Evolutionary conservation across 306 rosid species (phyloP), one percentile per base, ranked within the genome.

Genomic region (Cucurbita pepo): DNA sequence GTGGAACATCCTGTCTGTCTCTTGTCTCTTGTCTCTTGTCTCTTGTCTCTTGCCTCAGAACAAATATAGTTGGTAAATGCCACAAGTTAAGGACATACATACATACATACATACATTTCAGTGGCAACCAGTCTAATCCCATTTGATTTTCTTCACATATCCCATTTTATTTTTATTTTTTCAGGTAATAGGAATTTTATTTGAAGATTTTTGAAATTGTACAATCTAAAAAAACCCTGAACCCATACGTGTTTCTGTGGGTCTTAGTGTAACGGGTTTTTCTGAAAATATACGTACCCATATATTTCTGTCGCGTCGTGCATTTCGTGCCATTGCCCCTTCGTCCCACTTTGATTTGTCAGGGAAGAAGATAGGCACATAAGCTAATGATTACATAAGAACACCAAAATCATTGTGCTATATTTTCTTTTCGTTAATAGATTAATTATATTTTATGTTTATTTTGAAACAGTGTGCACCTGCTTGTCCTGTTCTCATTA

Each of bases 381-480:
- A 85, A 74, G 80, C 75, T 80, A 85, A 88, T 87, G 88, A 86
- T 81, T 73, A 73, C 82, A 76, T 65, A 80, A 79, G 63, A 89
- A 72, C 86, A 75, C 84, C 76, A 75, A 69, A 80, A 83, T 80
- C 78, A 84, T 86, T 80, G 71, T 80, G 83, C 79, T 77, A 77
- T 45, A 74, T 76, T 41, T 56, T 37, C 30, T 1, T 7, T 67
- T 47, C 1, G 4, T 66, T 47, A 47, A 55, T 71, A n/a, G 10
- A 53, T 71, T 50, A 10, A 0, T 8, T 8, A 4, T 43, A 0
- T 43, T 43, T 16, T 63, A n/a, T 18, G 18, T 21, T 45, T 13
- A 6, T 38, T 40, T 70, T 62, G 15, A 62, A 77, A 51, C 60
- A 75, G 79, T 72, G 81, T 78, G 81, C 67, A 72, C 55, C 54